Conservation (phyloP, 75 land plant species). For the Gnetum montanum region DNA sequence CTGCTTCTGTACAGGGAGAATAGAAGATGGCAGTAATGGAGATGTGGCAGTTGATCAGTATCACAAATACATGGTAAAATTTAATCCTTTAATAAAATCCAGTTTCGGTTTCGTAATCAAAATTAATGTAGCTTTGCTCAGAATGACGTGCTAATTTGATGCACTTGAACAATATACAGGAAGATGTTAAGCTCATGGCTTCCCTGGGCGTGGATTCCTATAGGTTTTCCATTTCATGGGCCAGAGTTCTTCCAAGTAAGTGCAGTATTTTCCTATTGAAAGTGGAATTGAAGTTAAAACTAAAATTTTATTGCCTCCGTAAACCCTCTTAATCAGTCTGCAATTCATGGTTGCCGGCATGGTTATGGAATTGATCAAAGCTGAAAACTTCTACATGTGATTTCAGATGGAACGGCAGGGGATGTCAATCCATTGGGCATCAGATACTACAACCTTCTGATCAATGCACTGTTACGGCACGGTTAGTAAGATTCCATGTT, state of each 20-base stretch:
- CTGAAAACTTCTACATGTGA: background rate
- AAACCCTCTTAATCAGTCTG: too few species aligned
- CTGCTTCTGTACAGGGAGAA: constrained; percentile 13
- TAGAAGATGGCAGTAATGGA: constrained; percentile 15
- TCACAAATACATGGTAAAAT: constrained; percentile 34
- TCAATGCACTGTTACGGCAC: constrained; percentile 11
- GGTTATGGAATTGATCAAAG: background rate
- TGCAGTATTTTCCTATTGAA: background rate
- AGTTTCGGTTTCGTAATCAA: background rate
- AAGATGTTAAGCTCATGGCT: constrained; percentile 34
- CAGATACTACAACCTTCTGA: constrained; percentile 24
- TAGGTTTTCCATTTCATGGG: constrained; percentile 51
- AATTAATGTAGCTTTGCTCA: background rate
- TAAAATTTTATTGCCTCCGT: background rate
- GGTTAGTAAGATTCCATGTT: constrained; percentile 7
- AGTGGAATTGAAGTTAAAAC: background rate
- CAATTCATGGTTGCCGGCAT: too few species aligned
- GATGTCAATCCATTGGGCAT: constrained; percentile 15
- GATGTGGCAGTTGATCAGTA: constrained; percentile 33
- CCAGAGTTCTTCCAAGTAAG: constrained; percentile 37
- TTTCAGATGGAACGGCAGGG: constrained; percentile 23
- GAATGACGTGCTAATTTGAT: background rate
- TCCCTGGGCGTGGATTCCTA: constrained; percentile 39
- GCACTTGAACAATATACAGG: constrained; percentile 11
- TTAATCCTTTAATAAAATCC: background rate